Percentiles rank a stretch among this genome's conserved stretches.
Evolutionary conservation across 371 early-diverging fungal genomes (phyloP).

Genomic region (Mortierella sp.): DNA sequence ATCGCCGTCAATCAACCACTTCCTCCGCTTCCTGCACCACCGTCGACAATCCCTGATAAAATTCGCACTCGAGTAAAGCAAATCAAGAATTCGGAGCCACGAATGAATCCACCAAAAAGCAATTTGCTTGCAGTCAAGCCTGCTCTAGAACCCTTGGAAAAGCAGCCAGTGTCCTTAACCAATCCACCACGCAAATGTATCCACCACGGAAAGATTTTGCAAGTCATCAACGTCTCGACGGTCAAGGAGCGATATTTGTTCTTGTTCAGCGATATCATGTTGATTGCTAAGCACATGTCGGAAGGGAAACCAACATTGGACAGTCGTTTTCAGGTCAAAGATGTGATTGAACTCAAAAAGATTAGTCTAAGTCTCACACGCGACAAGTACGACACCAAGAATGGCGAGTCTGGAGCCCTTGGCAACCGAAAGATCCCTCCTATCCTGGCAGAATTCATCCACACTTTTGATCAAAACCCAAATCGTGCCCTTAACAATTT

Average conservation of each 20-base stretch:
- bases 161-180: conserved; percentile 42
- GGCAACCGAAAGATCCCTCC: conserved; percentile 70
- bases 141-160: conserved; percentile 13
- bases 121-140: conserved; percentile 12
- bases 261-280: conserved; percentile 81
- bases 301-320: conserved; percentile 62
- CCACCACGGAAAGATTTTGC: conserved; percentile 82
- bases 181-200: conserved; percentile 72
- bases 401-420: conserved; percentile 21
- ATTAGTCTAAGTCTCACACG: conserved; percentile 65
- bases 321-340: conserved; percentile 74
- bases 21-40: conserved; percentile 35
- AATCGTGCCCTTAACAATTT: conserved; percentile 77
- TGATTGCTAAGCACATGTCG: conserved; percentile 78
- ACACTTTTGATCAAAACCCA: conserved; percentile 80
- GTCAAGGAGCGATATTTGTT: conserved; percentile 85
- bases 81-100: not conserved
- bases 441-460: conserved; percentile 68
- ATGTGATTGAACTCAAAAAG: conserved; percentile 68
- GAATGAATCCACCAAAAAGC: conserved; percentile 14
- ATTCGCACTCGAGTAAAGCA: conserved; percentile 13
- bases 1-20: conserved; percentile 36
- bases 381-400: conserved; percentile 60
- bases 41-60: conserved; percentile 19
- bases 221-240: conserved; percentile 78